Conservation (phyloP, 208 protist genomes). For the Leishmania major region DNA sequence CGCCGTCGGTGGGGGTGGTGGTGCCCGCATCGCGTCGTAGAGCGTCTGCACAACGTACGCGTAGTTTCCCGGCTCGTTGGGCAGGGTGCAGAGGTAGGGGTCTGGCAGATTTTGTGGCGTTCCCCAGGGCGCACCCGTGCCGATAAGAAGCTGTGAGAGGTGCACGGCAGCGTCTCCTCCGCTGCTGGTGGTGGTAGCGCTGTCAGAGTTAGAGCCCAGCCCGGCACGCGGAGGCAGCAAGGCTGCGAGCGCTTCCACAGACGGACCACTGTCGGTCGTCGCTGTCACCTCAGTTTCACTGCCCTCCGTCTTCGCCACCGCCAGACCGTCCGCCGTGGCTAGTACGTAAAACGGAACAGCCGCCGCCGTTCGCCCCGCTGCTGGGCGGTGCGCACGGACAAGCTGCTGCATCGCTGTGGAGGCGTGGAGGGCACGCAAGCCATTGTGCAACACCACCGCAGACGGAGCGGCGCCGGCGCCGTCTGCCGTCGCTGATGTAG, state of each 20-base stretch:
- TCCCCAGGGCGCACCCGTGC: constrained; percentile 64
- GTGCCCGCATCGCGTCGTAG: constrained; percentile 33
- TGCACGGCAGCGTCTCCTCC: constrained; percentile 3
- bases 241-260: constrained; percentile 10
- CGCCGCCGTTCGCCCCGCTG: constrained; percentile 1
- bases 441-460: constrained; percentile 72
- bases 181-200: background rate
- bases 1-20: background rate
- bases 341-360: constrained; percentile 53
- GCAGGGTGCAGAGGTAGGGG: constrained; percentile 55
- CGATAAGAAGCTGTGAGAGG: constrained; percentile 66
- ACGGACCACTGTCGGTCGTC: background rate
- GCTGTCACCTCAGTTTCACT: background rate
- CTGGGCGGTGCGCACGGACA: constrained; percentile 35
- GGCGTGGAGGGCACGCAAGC: constrained; percentile 38
- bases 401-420: constrained; percentile 60
- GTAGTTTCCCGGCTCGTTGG: constrained; percentile 85
- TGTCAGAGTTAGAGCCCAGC: background rate
- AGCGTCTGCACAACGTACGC: constrained; percentile 54
- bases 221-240: constrained; percentile 7
- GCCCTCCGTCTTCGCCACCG: background rate
- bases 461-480: constrained; percentile 25
- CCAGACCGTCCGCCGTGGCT: constrained; percentile 60
- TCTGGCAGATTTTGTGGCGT: constrained; percentile 83
- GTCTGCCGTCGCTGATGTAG: background rate